Evolutionary conservation across 371 early-diverging fungal genomes (phyloP).

Genomic region (Gilbertella persicaria): DNA sequence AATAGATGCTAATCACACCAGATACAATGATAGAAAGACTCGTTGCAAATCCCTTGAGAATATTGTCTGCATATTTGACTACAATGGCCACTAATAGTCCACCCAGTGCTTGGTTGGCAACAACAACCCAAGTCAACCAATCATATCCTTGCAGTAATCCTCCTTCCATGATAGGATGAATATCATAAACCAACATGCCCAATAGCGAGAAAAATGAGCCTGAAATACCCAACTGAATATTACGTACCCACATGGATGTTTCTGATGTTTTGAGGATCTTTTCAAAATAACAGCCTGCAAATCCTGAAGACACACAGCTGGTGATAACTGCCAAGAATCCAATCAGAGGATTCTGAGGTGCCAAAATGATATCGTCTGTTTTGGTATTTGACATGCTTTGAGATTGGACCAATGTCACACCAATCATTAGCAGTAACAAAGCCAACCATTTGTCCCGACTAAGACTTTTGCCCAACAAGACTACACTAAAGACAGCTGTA

Average conservation of each 20-base stretch:
- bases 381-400: conserved; percentile 38
- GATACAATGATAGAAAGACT: conserved; percentile 87
- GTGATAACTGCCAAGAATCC: conserved; percentile 65
- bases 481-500: conserved; percentile 89
- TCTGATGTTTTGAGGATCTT: conserved; percentile 65
- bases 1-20: conserved; percentile 68
- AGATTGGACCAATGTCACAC: conserved; percentile 88
- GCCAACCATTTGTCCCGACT: conserved; percentile 77
- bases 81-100: conserved; percentile 86
- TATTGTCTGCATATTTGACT: conserved; percentile 90
- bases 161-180: conserved; percentile 53
- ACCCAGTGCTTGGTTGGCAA: conserved; percentile 80
- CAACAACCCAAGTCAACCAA: conserved; percentile 71
- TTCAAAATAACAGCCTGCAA: conserved; percentile 76
- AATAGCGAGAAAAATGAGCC: conserved; percentile 64
- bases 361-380: conserved; percentile 26
- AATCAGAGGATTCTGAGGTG: conserved; percentile 52
- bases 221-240: conserved; percentile 73
- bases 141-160: conserved; percentile 83
- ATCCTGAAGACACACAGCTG: conserved; percentile 69
- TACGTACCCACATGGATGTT: conserved; percentile 79
- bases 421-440: conserved; percentile 81
- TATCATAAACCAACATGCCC: conserved; percentile 68
- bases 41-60: conserved; percentile 87
- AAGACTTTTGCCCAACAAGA: conserved; percentile 70